Evolutionary conservation across 768 basidiomycete genomes (phyloP), one percentile per base, ranked within the genome.

Genomic region (Russula sp.): DNA sequence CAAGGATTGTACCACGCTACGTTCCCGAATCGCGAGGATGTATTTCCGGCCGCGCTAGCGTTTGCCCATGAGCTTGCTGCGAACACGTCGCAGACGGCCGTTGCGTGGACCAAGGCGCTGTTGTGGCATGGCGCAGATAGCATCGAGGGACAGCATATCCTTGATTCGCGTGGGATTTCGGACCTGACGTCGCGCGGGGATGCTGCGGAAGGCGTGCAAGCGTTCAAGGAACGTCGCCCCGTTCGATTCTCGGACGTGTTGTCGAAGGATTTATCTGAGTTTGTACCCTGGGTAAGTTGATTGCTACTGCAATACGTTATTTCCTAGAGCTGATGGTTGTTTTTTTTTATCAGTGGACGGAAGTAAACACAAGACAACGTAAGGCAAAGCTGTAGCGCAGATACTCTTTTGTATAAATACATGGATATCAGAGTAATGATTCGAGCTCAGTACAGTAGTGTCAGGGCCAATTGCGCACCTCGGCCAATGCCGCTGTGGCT

Each of bases 221-320:
- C 84, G 0, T 86, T 85, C 73, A 79, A 72, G 63, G 79, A 84
- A 66, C 77, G 75, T 64, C 73, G 84, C 14, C 52, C 69, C 7
- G 79, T 79, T 2, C 78, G 75, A 49, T 83, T 84, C 63, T 70
- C 70, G 13, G 82, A 81, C 53, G 79, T 74, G 3, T 63, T 84
- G 59, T 77, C 78, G 1, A 76, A 76, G 46, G 75, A 76, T 57
- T 30, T 72, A 59, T 66, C 72, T n/a, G 74, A 76, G 4, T 82
- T 80, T 79, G 79, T 77, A 62, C 81, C 84, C 48, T 85, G 83
- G 83, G 84, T 84, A 59, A 67, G 80, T 69, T 14, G 54, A 14
- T 11, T 16, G 24, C 5, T 16, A 16, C 38, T 32, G 40, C 5
- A 34, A 10, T 55, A n/a, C 5, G 34, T 50, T 13, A 4, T 49